A percentile compares a stretch with the other conserved stretches of the same genome.
Conservation (phyloP, 2,329 filamentous ascomycete species). For the Alternaria novae-zelandiae region DNA sequence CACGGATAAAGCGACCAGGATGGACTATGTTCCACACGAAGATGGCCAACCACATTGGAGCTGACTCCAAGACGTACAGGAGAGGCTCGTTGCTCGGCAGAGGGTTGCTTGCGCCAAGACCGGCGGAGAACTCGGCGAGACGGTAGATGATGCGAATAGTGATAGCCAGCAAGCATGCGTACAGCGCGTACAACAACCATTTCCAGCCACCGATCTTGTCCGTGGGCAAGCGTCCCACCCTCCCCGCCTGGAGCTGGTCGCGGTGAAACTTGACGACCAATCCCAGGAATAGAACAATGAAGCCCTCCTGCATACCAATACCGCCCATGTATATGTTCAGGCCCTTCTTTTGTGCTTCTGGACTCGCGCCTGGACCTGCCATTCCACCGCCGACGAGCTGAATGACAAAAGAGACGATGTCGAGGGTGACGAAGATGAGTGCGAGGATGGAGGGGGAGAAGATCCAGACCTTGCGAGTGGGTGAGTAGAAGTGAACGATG, state of each 20-base stretch:
- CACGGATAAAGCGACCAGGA: constrained; percentile 19
- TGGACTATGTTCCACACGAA: constrained; percentile 25
- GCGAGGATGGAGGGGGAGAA: constrained; percentile 26
- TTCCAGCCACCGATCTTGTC: constrained; percentile 23
- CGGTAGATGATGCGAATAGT: constrained; percentile 46
- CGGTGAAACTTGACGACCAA: constrained; percentile 26
- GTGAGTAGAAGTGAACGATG: constrained; percentile 47
- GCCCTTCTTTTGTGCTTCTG: constrained; percentile 43
- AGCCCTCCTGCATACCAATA: constrained; percentile 34
- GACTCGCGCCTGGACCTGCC: constrained; percentile 32
- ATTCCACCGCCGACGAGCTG: constrained; percentile 50
- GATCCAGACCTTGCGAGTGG: constrained; percentile 26
- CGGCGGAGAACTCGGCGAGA: constrained; percentile 57
- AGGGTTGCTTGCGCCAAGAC: constrained; percentile 51
- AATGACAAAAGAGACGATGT: constrained; percentile 53
- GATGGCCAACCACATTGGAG: constrained; percentile 59
- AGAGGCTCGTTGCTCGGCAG: constrained; percentile 60
- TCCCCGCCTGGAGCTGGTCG: constrained; percentile 22
- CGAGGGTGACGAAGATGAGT: constrained; percentile 50
- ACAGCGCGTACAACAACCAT: constrained; percentile 47
- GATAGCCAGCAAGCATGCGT: constrained; percentile 51
- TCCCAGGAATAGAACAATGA: constrained; percentile 33
- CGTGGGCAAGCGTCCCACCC: constrained; percentile 7
- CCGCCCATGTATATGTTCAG: constrained; percentile 50
- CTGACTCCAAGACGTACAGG: constrained; percentile 59